Evolutionary conservation across 192 early-diverging fungal genomes (phyloP), one percentile per base, ranked within the genome.

Genomic region (Gonapodya prolifera): DNA sequence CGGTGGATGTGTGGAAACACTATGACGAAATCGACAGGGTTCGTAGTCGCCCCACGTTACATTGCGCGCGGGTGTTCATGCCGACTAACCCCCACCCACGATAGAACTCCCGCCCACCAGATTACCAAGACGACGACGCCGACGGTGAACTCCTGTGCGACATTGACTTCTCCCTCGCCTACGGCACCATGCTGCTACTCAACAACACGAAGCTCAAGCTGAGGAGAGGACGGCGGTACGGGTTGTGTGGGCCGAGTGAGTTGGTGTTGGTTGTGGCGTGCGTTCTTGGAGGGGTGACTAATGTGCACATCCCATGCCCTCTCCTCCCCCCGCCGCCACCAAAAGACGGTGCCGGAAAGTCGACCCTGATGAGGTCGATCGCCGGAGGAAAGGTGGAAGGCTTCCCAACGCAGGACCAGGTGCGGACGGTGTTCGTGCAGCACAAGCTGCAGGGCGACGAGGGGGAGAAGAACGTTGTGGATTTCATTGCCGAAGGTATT

Each of bases 331-430:
- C n/a, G n/a, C n/a, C n/a, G n/a, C n/a, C n/a, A n/a, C n/a, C n/a
- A n/a, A 88, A 89, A 80, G 94, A 94, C 88, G 93, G 93, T 84
- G 87, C 85, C 83, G 93, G 93, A 80, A 95, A 95, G 85, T 89
- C 92, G 34, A 94, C 93, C 70, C 87, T 95, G 75, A 91, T 95
- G 91, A 85, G 92, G 75, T 90, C 93, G 82, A 95, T 95, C 81
- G 91, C 92, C 77, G 91, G 90, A 75, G 92, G 90, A 32, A 89
- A 92, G 81, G 83, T 95, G 75, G 91, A 92, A 77, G 91, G 91
- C 74, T 94, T 94, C 90, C 93, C 93, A 34, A 87, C 90, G 30
- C 81, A 89, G 2, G 91, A 89, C 77, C 90, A 88, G 80, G 86
- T 94, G 77, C 86, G 87, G 79, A 94, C 91, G 34, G 89, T 93